Evolutionary conservation across 176 grass and related monocot species (phyloP), one percentile per base, ranked within the genome.

Genomic region (Oryza glaberrima): DNA sequence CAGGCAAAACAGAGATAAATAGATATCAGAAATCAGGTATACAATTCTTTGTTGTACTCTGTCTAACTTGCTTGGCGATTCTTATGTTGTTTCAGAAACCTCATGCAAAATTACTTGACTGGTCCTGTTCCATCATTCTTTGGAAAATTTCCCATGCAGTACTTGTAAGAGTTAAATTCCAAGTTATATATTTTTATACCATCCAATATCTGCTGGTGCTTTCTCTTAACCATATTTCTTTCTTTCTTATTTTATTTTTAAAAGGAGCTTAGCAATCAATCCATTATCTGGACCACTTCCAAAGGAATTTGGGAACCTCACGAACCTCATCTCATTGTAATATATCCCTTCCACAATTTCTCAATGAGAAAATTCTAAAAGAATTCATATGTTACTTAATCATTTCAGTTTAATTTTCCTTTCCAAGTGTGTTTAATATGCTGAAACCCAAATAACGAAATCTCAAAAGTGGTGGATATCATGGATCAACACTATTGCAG

Each of bases 41-140:
- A 7, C 13, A 49, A 14, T 49, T 9, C 3, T 1, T 5, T 20
- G n/a, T 36, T 66, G 7, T 40, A 40, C 38, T 51, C 14, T 20
- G 32, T 23, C 14, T 47, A 22, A 75, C 16, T 34, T 10, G 28
- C 41, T 65, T 30, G 6, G n/a, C 22, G 58, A 20, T 83, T 87
- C 61, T 58, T 22, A 56, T 80, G 17, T 58, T 9, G 11, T 86
- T 82, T 52, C 90, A 94, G 90, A 78, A 67, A 90, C 65, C 81
- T 94, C 20, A 4, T 40, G 6, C 84, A 77, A 68, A 94, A 92
- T 68, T 92, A 85, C 26, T 77, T 94, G 80, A 88, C 77, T 4
- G 92, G 87, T 72, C 60, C 87, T 4, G 28, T 94, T 34, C 92
- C 92, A 7, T 82, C 92, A 83, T 94, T 94, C 65, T 70, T 94